Base-by-base conservation (phyloP, 2,329 filamentous ascomycete species). In the Neofusicoccum cordaticola region DNA sequence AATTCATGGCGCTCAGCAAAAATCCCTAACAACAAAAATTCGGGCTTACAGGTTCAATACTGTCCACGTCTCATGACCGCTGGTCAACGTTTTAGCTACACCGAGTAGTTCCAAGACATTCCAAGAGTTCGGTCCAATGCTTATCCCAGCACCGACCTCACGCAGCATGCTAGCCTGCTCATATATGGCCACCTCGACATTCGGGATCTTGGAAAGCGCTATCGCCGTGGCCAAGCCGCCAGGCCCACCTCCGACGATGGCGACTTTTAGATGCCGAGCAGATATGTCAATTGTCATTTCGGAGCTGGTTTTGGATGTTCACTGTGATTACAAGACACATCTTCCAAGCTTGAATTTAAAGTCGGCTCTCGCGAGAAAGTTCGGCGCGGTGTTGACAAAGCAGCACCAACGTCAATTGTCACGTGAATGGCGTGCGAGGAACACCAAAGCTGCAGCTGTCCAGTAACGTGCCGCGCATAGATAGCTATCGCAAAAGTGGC, bases 41-140 rank as follows among this genome's bases (percentile, higher is more conserved):
- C 19, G 11, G 2, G 66, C 69, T 56, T 64, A 77, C 75, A 75
- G 68, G 63, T 77, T 71, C 5, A 74, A 50, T 13, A 76, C 67
- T 1, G 70, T 69, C 27, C 66, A 69, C 13, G 76, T 74, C n/a
- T 70, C 67, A 65, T 78, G 77, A 3, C 77, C 77, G 11, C 64
- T 68, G 12, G 62, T 56, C 44, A 68, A 19, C 12, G 66, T 67
- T 50, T 79, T 74, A 3, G 77, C 79, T 1, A 77, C 80, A 9
- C 80, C 81, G 2, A 83, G 72, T 34, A 83, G 67, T 51, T 80
- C 79, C 15, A 84, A 70, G 4, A 83, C 78, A 50, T 76, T 80
- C 82, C 81, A 84, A 13, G 77, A 74, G 50, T 67, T 67, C 15
- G 41, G 64, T 4, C 64, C 64, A 34, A 67, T 62, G 52, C 65